Evolutionary conservation across 805 yeast species (phyloP).

Genomic region (Nakazawaea populi): DNA sequence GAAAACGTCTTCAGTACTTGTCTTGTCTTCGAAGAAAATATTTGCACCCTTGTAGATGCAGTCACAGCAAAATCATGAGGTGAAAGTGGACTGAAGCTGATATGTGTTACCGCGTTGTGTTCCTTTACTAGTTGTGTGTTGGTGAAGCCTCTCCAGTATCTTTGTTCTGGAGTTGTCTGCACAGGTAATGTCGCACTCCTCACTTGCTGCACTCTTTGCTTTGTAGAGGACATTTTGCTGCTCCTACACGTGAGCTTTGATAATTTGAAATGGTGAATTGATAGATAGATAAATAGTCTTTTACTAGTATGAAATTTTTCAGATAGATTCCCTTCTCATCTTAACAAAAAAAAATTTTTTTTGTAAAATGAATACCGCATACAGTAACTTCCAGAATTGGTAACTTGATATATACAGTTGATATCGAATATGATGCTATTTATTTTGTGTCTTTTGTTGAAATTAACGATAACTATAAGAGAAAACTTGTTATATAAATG

Average conservation of each 20-base stretch:
- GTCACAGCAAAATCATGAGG: conserved; percentile 95
- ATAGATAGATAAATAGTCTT: no score
- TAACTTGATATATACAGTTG: no score
- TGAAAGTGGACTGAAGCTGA: conserved; percentile 76
- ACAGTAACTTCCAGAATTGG: no score
- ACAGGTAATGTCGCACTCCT: conserved; percentile 76
- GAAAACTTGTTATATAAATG: no score
- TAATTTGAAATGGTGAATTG: no score
- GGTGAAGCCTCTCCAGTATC: conserved; percentile 85
- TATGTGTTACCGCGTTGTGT: conserved; percentile 84
- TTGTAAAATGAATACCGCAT: no score
- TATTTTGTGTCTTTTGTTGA: no score
- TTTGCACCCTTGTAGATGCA: conserved; percentile 84
- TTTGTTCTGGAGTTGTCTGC: conserved; percentile 84
- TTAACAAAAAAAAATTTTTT: no score
- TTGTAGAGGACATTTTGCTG: conserved; percentile 63
- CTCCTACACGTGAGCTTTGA: background rate
- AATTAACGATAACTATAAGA: no score
- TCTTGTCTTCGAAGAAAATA: conserved; percentile 89
- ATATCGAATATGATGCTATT: no score
- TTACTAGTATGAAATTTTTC: no score
- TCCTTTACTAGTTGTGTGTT: conserved; percentile 90
- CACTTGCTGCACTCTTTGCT: conserved; percentile 57
- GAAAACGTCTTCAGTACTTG: conserved; percentile 83
- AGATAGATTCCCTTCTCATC: no score